Percentiles rank a stretch among this genome's conserved stretches.
These are phyloP conservation scores for Colletotrichum cordylinicola DNA, from an alignment of 2,329 filamentous ascomycete species.

Conservation along the genomic window DNA sequence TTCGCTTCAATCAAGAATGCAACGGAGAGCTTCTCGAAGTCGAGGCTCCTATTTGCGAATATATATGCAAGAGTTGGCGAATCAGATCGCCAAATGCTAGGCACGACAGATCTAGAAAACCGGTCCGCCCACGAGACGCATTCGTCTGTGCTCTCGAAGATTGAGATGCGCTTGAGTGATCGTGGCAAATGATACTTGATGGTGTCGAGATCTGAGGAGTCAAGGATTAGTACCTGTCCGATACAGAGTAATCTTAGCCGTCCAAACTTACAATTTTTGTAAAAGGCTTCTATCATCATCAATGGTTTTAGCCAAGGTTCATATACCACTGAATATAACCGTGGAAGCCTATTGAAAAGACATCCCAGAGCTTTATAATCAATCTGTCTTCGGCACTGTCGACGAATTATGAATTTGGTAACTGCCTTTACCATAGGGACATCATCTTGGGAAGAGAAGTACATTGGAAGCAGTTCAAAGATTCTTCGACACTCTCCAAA, in stretches of 20 bases:
- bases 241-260: not conserved
- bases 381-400: constrained; percentile 37
- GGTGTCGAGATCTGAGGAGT: not conserved
- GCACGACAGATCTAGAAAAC: not conserved
- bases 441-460: not conserved
- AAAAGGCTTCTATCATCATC: not conserved
- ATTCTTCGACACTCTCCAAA: constrained; percentile 29
- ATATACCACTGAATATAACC: constrained; percentile 34
- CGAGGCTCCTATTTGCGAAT: constrained; percentile 31
- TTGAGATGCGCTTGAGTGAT: constrained; percentile 26
- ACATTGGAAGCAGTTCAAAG: constrained; percentile 24
- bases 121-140: constrained; percentile 1
- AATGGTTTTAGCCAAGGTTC: constrained; percentile 38
- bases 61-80: constrained; percentile 7
- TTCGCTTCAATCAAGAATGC: constrained; percentile 33
- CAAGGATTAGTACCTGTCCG: not conserved
- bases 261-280: constrained; percentile 26
- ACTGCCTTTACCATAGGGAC: constrained; percentile 32
- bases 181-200: constrained; percentile 24
- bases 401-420: constrained; percentile 35
- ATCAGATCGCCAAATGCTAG: not conserved
- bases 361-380: constrained; percentile 1
- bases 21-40: constrained; percentile 31
- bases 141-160: constrained; percentile 34
- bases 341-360: constrained; percentile 28